Evolutionary conservation across 2,329 filamentous ascomycete species (phyloP), one percentile per base, ranked within the genome.

Genomic region (Myriosclerotinia scirpicola): DNA sequence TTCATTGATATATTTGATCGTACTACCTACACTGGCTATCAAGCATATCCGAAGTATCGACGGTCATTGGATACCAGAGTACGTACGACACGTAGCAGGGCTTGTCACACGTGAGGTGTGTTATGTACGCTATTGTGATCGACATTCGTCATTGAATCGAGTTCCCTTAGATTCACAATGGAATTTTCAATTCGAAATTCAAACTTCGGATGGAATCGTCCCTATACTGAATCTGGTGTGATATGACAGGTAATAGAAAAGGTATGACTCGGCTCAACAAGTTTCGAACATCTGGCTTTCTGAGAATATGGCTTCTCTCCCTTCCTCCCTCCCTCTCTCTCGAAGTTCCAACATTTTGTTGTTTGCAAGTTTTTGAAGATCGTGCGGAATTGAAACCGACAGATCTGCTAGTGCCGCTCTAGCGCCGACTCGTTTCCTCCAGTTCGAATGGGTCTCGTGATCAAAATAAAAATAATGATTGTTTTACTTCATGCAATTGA

Each of bases 241-340:
- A 60, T 60, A 38, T 60, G 58, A 60, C n/a, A 50, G 58, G n/a
- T 50, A 14, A 36, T 17, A n/a, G 34, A 2, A 20, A 26, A 40
- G 44, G 5, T 26, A 12, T 26, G n/a, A 36, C 12, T 22, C 30
- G 26, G 20, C 26, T 59, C 20, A 34, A 46, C 17, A 17, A 7
- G 2, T 46, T 59, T 46, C 12, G 42, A 46, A 34, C n/a, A 44
- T 22, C 54, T 44, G 15, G 26, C 17, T 36, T 36, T 36, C 14
- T 5, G 20, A 22, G 22, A 7, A 4, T 48, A 50, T 60, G 2
- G 14, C 7, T 4, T 60, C 7, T 9, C 40, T 11, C 7, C 2
- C 20, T 8, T n/a, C n/a, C n/a, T n/a, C n/a, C n/a, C n/a, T n/a
- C n/a, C n/a, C 34, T 12, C 5, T 2, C 14, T 11, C 20, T 3